These are phyloP conservation scores for Globisporangium iwayamae DNA, from an alignment of 352 stramenopile genomes.

Conservation along the genomic window DNA sequence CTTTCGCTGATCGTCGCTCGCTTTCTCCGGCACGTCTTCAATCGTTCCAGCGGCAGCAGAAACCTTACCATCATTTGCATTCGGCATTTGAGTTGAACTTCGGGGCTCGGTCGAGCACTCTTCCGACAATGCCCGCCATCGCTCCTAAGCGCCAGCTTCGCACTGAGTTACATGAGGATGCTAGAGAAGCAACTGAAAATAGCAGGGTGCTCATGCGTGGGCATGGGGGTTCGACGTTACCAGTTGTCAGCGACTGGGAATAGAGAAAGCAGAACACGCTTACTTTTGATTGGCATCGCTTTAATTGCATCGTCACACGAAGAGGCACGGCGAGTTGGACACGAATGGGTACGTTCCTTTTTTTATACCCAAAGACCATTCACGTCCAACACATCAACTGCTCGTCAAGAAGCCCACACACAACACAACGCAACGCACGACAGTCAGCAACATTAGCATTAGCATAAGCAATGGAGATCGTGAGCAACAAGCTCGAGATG, in stretches of 20 bases:
- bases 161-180: too few species aligned
- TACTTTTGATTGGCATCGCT: background rate
- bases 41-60: background rate
- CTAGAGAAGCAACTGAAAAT: too few species aligned
- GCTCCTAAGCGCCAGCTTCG: background rate
- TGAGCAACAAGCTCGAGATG: constrained; percentile 22
- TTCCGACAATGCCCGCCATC: background rate
- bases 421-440: background rate
- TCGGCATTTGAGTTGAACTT: background rate
- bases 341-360: background rate
- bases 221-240: too few species aligned
- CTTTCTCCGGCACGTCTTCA: constrained; percentile 9
- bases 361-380: background rate
- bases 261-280: background rate
- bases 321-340: background rate
- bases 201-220: too few species aligned
- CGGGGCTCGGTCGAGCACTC: background rate
- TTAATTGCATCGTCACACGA: background rate
- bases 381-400: background rate
- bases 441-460: too few species aligned
- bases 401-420: background rate
- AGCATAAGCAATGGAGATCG: constrained; percentile 22
- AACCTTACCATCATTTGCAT: background rate
- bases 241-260: background rate
- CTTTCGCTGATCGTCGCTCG: constrained; percentile 14